A percentile compares a stretch with the other conserved stretches of the same genome.
phyloP scores from a whole-genome alignment of 345 rosid genomes.

The Aquilaria yunnanensis region DNA sequence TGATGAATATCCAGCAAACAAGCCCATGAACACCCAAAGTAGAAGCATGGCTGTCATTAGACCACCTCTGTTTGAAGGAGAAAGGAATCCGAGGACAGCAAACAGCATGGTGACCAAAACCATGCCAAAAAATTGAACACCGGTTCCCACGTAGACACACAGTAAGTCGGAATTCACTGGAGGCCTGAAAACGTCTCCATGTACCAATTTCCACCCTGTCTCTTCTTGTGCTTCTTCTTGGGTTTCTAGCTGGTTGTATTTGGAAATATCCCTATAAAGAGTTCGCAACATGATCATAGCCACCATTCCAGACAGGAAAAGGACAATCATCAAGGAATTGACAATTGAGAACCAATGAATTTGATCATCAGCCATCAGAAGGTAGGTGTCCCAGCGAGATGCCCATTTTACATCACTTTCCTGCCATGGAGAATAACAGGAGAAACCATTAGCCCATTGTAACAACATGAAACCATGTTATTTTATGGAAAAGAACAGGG shows the following conservation, averaged over 20 bases:
- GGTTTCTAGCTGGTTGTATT: conserved; percentile 89
- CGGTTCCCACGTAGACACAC: conserved; percentile 84
- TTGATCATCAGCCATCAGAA: conserved; percentile 88
- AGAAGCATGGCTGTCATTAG: conserved; percentile 88
- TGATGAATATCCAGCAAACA: conserved; percentile 72
- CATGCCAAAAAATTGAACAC: conserved; percentile 93
- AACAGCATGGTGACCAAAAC: conserved; percentile 82
- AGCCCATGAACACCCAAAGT: conserved; percentile 94
- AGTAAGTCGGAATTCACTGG: conserved; percentile 68
- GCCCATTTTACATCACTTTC: conserved; percentile 96
- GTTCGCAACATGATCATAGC: conserved; percentile 97
- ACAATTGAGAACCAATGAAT: conserved; percentile 95
- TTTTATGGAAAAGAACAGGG: not conserved
- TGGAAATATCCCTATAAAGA: conserved; percentile 85
- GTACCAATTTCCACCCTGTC: conserved; percentile 93
- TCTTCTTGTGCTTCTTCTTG: conserved; percentile 95
- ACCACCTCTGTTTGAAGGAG: conserved; percentile 92
- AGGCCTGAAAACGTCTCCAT: conserved; percentile 89
- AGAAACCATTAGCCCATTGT: not conserved
- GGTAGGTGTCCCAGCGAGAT: conserved; percentile 94
- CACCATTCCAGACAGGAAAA: conserved; percentile 96
- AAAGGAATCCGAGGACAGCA: conserved; percentile 82
- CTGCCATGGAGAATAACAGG: conserved; percentile 23
- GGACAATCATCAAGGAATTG: conserved; percentile 90
- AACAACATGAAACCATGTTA: not conserved